phyloP scores from a whole-genome alignment of 2,329 filamentous ascomycete genomes.

The Cyphellophora europaea region DNA sequence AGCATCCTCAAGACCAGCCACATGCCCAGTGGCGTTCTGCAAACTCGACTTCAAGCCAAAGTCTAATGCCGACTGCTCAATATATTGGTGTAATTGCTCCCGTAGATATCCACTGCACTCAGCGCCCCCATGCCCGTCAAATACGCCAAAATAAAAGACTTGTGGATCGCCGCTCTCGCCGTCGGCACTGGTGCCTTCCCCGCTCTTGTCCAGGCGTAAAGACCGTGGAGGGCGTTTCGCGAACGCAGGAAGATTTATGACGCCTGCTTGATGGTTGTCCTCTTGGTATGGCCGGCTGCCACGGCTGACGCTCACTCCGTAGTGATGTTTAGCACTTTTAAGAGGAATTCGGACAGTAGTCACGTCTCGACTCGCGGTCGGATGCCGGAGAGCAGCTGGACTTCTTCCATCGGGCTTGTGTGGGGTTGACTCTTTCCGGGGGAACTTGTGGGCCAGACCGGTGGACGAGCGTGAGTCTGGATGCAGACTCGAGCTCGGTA shows the following conservation, averaged over 20 bases:
- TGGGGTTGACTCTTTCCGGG: slow-evolving; percentile 72
- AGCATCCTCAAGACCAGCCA: slow-evolving; percentile 6
- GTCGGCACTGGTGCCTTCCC: slow-evolving; percentile 48
- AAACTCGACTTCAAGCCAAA: slow-evolving; percentile 75
- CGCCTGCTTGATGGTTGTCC: slow-evolving; percentile 87
- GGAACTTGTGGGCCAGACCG: slow-evolving; percentile 73
- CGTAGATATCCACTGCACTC: slow-evolving; percentile 82
- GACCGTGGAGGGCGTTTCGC: slow-evolving; percentile 69
- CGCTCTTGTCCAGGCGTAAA: slow-evolving; percentile 30
- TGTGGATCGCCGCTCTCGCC: slow-evolving; percentile 85
- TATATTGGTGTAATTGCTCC: slow-evolving; percentile 77
- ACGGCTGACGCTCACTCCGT: slow-evolving; percentile 68
- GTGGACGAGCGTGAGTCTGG: slow-evolving; percentile 62
- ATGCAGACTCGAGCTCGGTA: slow-evolving; percentile 86
- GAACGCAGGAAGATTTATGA: slow-evolving; percentile 87
- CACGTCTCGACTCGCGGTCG: slow-evolving; percentile 60
- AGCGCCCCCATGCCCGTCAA: slow-evolving; percentile 86
- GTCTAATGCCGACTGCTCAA: slow-evolving; percentile 67
- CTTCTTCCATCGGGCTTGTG: slow-evolving; percentile 50
- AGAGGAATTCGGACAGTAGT: slow-evolving; percentile 93
- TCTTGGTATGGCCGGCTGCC: slow-evolving; percentile 86
- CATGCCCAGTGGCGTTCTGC: slow-evolving; percentile 21
- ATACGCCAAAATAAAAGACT: slow-evolving; percentile 94
- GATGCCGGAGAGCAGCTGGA: slow-evolving; percentile 44
- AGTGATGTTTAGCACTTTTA: slow-evolving; percentile 91